Conservation (phyloP, 2,329 filamentous ascomycete genomes). For the Myrmaecium sp. region DNA sequence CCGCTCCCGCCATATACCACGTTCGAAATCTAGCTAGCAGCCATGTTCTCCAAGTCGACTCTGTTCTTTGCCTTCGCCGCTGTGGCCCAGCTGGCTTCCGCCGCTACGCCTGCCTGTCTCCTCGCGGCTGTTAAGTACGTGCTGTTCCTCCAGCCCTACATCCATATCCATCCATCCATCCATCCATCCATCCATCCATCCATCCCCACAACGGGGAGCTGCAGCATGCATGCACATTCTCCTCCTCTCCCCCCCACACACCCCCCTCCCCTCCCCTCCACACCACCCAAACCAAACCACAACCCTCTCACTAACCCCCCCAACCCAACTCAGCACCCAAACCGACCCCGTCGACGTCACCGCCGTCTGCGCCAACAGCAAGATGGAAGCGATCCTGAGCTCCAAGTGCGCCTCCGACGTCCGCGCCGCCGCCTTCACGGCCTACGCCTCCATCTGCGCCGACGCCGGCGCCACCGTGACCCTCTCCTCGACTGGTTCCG, state of each 20-base stretch:
- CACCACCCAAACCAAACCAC: too few relatives aligned
- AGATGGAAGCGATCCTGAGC: slow-evolving; percentile 1
- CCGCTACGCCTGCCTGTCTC: slow-evolving; percentile 4
- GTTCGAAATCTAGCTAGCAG: background rate
- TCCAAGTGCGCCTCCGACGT: slow-evolving; percentile 1
- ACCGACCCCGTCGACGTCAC: slow-evolving; percentile 3
- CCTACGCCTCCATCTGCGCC: slow-evolving; percentile 3
- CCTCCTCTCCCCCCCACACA: too few relatives aligned
- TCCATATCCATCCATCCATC: slow-evolving; percentile 1
- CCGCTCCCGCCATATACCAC: too few relatives aligned
- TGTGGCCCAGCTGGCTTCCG: slow-evolving; percentile 3
- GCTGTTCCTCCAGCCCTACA: background rate
- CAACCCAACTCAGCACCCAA: slow-evolving; percentile 1
- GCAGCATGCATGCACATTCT: slow-evolving; percentile 1
- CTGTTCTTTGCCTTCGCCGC: slow-evolving; percentile 3
- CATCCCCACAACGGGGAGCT: background rate
- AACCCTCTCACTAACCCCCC: background rate
- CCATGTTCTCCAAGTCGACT: slow-evolving; percentile 4
- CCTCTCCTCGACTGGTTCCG: background rate
- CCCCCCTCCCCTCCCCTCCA: too few relatives aligned
- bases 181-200: background rate
- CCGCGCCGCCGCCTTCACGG: slow-evolving; percentile 1
- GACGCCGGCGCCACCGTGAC: background rate
- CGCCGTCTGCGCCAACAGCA: slow-evolving; percentile 2
- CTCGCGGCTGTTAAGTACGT: slow-evolving; percentile 4